These are phyloP conservation scores for Bruguiera gymnorhiza DNA, from an alignment of 345 rosid genomes.

Conservation along the genomic window DNA sequence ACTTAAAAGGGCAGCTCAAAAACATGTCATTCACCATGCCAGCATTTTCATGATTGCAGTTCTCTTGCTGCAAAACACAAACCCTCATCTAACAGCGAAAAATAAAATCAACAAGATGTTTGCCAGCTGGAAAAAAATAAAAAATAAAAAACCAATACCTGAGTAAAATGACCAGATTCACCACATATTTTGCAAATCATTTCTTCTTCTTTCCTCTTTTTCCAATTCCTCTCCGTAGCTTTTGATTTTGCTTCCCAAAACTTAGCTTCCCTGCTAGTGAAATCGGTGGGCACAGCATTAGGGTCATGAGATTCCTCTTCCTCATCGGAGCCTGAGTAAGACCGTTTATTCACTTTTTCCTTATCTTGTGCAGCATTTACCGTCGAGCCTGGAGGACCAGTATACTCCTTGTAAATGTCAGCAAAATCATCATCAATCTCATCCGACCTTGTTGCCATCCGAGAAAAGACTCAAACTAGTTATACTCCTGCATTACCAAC, in stretches of 20 bases:
- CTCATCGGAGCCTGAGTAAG: conserved; percentile 61
- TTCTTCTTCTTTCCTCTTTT: conserved; percentile 98
- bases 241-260: conserved; percentile 99
- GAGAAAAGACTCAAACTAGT: conserved; percentile 9
- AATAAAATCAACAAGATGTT: neutral
- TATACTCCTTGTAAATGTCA: conserved; percentile 94
- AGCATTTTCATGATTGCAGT: too few species aligned
- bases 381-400: conserved; percentile 61
- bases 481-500: conserved; percentile 8
- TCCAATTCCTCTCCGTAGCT: conserved; percentile 99
- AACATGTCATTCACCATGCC: too few species aligned
- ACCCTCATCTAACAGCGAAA: neutral
- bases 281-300: conserved; percentile 95
- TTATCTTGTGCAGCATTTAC: conserved; percentile 44
- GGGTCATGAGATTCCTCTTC: conserved; percentile 84
- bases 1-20: too few species aligned
- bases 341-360: conserved; percentile 45
- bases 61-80: neutral
- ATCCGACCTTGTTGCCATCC: conserved; percentile 76
- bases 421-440: conserved; percentile 90
- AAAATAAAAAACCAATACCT: conserved; percentile 42
- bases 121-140: neutral
- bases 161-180: conserved; percentile 96
- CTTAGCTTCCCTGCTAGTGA: conserved; percentile 96
- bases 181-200: conserved; percentile 97